Evolutionary conservation across 1,284 basidiomycete species (phyloP).

Genomic region (Exobasidium cylindrosporum): DNA sequence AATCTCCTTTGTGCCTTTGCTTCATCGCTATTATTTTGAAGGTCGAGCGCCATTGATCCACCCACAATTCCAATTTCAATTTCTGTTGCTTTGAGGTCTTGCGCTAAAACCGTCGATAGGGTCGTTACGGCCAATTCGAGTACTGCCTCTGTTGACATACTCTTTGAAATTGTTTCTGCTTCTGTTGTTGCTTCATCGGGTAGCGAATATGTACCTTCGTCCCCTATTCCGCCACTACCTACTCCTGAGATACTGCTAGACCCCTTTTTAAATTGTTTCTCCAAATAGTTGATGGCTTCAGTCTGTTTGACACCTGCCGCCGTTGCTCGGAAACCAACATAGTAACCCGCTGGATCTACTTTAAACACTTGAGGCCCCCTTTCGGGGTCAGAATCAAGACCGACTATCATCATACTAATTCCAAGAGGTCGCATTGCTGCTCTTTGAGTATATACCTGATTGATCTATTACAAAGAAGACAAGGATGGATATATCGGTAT

Average conservation of each 20-base stretch:
- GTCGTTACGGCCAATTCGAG: conserved; percentile 86
- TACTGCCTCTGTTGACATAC: conserved; percentile 38
- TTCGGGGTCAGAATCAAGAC: conserved; percentile 76
- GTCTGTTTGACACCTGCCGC: conserved; percentile 96
- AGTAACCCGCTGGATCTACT: conserved; percentile 97
- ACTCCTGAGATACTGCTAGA: conserved; percentile 19
- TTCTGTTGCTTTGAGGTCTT: conserved; percentile 77
- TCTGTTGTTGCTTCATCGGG: conserved; percentile 41
- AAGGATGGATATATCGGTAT: not conserved
- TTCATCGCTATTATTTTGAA: conserved; percentile 16
- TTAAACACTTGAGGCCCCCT: conserved; percentile 83
- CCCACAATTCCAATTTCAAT: conserved; percentile 61
- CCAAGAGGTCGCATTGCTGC: conserved; percentile 96
- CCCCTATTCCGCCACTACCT: conserved; percentile 13
- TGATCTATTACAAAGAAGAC: conserved; percentile 61
- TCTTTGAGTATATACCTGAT: conserved; percentile 97
- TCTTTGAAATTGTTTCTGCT: conserved; percentile 29
- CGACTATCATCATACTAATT: conserved; percentile 94
- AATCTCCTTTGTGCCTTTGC: conserved; percentile 40
- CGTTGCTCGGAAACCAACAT: conserved; percentile 95
- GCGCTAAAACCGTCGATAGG: conserved; percentile 85
- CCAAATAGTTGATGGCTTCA: conserved; percentile 91
- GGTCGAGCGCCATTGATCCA: conserved; percentile 27
- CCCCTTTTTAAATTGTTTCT: conserved; percentile 98
- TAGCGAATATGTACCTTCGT: not conserved